Conservation (phyloP, 2,329 filamentous ascomycete genomes). For the Trichocomaceae sp. region DNA sequence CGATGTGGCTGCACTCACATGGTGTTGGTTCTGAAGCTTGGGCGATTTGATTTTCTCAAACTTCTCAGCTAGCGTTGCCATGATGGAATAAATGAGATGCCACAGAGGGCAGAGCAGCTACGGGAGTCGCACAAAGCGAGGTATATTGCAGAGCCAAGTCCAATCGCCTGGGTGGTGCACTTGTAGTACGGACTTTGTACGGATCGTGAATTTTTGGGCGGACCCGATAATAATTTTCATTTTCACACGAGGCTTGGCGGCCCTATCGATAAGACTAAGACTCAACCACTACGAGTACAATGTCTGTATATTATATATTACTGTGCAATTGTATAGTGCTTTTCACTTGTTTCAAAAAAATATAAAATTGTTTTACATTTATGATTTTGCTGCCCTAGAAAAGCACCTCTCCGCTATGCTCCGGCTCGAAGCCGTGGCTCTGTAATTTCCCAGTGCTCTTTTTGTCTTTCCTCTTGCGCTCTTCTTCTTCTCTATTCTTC, state of each 20-base stretch:
- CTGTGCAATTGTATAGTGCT: too few species aligned
- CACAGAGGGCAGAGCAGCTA: conserved; percentile 17
- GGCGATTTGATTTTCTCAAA: conserved; percentile 96
- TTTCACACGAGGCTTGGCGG: conserved; percentile 29
- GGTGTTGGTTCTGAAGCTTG: conserved; percentile 90
- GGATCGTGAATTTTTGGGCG: conserved; percentile 22
- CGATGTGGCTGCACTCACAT: conserved; percentile 50
- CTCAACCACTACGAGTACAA: too few species aligned
- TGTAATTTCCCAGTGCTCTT: conserved; percentile 62
- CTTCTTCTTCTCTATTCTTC: conserved; percentile 63
- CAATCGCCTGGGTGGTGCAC: background rate
- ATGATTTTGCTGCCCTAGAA: conserved; percentile 43
- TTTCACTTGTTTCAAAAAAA: too few species aligned
- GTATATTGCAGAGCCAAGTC: conserved; percentile 15
- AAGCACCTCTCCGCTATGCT: conserved; percentile 69
- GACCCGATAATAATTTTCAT: conserved; percentile 20
- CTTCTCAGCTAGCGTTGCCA: conserved; percentile 72
- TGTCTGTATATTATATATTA: too few species aligned
- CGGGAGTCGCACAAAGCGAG: background rate
- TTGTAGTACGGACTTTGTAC: too few species aligned
- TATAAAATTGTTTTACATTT: too few species aligned
- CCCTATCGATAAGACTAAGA: conserved; percentile 21
- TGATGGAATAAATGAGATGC: conserved; percentile 23
- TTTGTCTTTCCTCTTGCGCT: conserved; percentile 69
- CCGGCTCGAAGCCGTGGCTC: conserved; percentile 78